Conservation (phyloP, 176 grass and related monocot genomes). For the Aegilops umbellulata region DNA sequence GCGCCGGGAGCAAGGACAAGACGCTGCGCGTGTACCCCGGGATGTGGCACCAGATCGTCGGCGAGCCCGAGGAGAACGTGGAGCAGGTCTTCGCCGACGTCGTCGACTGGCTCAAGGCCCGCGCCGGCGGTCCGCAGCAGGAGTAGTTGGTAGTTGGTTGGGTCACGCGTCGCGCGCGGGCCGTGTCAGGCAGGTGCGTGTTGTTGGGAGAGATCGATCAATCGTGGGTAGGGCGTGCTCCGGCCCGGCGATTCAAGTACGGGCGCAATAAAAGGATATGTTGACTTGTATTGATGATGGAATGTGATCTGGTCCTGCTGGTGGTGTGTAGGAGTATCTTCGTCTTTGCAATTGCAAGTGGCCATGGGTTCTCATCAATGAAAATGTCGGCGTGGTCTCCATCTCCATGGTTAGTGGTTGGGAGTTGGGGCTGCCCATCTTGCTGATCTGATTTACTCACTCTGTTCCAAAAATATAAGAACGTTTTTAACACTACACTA, state of each 20-base stretch:
- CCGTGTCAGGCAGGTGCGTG: not conserved
- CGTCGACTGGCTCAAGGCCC: constrained; percentile 46
- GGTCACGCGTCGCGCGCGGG: constrained; percentile 13
- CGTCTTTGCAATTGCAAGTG: not conserved
- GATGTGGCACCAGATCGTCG: constrained; percentile 95
- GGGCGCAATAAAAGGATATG: not conserved
- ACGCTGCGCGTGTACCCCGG: constrained; percentile 64
- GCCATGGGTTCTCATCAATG: not conserved
- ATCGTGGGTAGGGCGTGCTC: not conserved
- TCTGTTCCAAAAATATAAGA: no score
- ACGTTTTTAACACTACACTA: no score
- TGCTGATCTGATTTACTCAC: no score
- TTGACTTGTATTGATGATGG: not conserved
- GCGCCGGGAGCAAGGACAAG: constrained; percentile 70
- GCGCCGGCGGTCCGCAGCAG: not conserved
- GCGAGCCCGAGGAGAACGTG: constrained; percentile 67
- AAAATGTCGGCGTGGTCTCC: not conserved
- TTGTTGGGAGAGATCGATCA: not conserved
- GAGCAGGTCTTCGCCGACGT: constrained; percentile 9
- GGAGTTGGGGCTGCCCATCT: no score
- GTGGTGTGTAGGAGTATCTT: not conserved
- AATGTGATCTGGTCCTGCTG: not conserved
- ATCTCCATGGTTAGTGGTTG: not conserved
- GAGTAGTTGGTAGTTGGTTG: not conserved
- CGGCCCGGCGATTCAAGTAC: not conserved